Percentiles rank a stretch among this genome's conserved stretches.
Evolutionary conservation across 371 early-diverging fungal species (phyloP).

Genomic region (Zychaea mexicana): DNA sequence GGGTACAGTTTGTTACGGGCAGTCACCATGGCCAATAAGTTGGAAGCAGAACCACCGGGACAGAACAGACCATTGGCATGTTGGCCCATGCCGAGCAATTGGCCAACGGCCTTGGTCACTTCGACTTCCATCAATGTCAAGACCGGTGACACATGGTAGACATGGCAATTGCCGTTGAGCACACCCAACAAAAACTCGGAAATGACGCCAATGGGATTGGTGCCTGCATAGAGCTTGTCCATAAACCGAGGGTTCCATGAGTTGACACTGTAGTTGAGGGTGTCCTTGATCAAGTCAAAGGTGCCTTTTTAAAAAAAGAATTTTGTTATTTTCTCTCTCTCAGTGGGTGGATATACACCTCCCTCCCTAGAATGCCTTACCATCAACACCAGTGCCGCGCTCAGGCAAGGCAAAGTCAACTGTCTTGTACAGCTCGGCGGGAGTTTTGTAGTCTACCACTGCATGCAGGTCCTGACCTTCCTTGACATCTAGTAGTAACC

Average conservation of each 20-base stretch:
- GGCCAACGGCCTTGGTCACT: slow-evolving; percentile 59
- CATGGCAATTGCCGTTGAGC: slow-evolving; percentile 83
- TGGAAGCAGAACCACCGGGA: slow-evolving; percentile 84
- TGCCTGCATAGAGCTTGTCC: slow-evolving; percentile 86
- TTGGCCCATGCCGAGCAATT: slow-evolving; percentile 61
- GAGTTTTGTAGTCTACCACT: slow-evolving; percentile 54
- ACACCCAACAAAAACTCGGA: slow-evolving; percentile 75
- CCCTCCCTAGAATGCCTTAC: too few species aligned
- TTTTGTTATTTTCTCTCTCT: background rate
- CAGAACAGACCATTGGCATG: slow-evolving; percentile 72
- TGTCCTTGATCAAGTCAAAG: slow-evolving; percentile 55
- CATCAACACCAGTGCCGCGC: slow-evolving; percentile 54
- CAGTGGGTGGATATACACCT: background rate
- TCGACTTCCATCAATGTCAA: slow-evolving; percentile 75
- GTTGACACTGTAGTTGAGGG: slow-evolving; percentile 61
- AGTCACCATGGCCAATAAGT: slow-evolving; percentile 79
- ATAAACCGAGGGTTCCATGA: slow-evolving; percentile 81
- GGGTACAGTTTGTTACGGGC: slow-evolving; percentile 77
- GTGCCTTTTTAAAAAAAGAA: slow-evolving; percentile 33
- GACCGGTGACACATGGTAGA: slow-evolving; percentile 80
- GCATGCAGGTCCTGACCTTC: slow-evolving; percentile 40
- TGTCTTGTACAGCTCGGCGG: slow-evolving; percentile 50
- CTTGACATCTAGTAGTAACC: slow-evolving; percentile 40
- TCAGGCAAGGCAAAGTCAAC: slow-evolving; percentile 58
- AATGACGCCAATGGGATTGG: slow-evolving; percentile 80